These are phyloP conservation scores for Nakaseomyces glabratus DNA, from an alignment of 1,139 yeast genomes.

Conservation along the genomic window DNA sequence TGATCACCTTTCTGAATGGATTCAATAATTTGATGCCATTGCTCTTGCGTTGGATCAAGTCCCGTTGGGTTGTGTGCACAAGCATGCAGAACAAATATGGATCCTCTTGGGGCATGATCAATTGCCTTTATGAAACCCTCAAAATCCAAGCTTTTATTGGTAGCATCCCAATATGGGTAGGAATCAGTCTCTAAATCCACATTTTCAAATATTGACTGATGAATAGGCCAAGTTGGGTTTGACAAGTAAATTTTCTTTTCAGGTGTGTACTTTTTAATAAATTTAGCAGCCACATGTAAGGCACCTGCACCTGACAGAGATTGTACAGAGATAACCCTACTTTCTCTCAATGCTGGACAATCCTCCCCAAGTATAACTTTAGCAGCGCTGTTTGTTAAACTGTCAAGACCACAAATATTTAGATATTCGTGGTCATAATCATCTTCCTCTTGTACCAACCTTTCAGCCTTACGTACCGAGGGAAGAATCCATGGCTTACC, in stretches of 20 bases:
- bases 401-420: conserved; percentile 68
- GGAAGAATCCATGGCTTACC: conserved; percentile 96
- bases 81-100: conserved; percentile 80
- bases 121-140: conserved; percentile 62
- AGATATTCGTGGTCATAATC: conserved; percentile 85
- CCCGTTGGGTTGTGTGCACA: conserved; percentile 99
- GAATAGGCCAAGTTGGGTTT: conserved; percentile 96
- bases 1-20: conserved; percentile 55
- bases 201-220: conserved; percentile 65
- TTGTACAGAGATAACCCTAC: conserved; percentile 66
- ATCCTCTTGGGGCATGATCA: conserved; percentile 62
- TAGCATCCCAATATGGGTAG: conserved; percentile 77
- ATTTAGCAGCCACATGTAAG: conserved; percentile 74
- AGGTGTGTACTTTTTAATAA: conserved; percentile 45
- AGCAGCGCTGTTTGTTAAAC: conserved; percentile 68
- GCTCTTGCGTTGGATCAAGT: conserved; percentile 78
- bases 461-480: conserved; percentile 69
- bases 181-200: conserved; percentile 53
- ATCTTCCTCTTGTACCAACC: conserved; percentile 43
- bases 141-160: conserved; percentile 54
- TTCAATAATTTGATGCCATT: conserved; percentile 68
- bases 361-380: conserved; percentile 65
- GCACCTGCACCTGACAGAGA: conserved; percentile 96
- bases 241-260: conserved; percentile 58
- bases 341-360: conserved; percentile 45